Evolutionary conservation across 2,329 filamentous ascomycete genomes (phyloP), one percentile per base, ranked within the genome.

Genomic region (Colletotrichum sp.): DNA sequence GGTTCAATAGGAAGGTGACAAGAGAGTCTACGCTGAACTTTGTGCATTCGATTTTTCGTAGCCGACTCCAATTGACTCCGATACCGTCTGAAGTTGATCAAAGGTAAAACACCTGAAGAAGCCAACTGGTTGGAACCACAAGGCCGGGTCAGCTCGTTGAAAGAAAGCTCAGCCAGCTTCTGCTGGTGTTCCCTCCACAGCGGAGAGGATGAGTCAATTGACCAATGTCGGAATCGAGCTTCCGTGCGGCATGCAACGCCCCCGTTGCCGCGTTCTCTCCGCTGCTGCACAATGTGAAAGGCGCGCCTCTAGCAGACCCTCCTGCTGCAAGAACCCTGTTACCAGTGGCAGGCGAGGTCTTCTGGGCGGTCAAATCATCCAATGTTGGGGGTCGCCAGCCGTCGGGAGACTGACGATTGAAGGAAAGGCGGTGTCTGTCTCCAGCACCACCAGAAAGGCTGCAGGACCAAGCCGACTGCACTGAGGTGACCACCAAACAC

Each of bases 401-500:
- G 55, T 68, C 55, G 55, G 32, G 19, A 13, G 25, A 36, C 36
- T 12, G 34, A 36, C 22, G 44, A 25, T 28, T 34, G 69, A 65
- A 68, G 72, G 70, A 71, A 65, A 71, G 60, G 74, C 74, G 74
- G 74, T 76, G 74, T 76, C 74, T 74, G 64, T 76, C 74, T 74
- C 44, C 44, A 39, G 59, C 39, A 13, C n/a, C n/a, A 28, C 39
- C 25, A 71, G 68, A 34, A 48, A 30, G 57, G 61, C 67, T 65
- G 48, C 52, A 74, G 60, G 34, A 39, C 68, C 36, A 34, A 19
- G 28, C 28, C 30, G 27, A 60, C n/a, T 60, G 27, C 57, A 28
- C 44, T 22, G n/a, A 52, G 44, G 44, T 52, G 44, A 52, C 44
- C 44, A 52, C 44, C 63, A 66, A 22, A 22, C 44, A 71, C 60